Evolutionary conservation across 345 rosid genomes (phyloP), one percentile per base, ranked within the genome.

Genomic region (Salix dunnii): DNA sequence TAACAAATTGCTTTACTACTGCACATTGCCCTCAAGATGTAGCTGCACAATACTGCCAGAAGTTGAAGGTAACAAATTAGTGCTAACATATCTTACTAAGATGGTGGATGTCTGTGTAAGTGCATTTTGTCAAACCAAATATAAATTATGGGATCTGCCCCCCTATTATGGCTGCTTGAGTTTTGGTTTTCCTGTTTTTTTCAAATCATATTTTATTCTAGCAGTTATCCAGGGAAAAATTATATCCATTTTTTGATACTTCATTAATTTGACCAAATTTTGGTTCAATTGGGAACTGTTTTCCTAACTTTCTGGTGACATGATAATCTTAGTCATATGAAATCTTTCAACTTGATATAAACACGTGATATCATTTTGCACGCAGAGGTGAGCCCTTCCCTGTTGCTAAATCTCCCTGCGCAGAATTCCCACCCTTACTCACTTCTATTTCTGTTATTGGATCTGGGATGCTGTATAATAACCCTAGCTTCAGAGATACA

Each of bases 1-100:
- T 89, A 79, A 86, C 92, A 1, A 86, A 89, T 81, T 80, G 82
- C 70, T 86, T 93, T 76, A 82, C 86, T 53, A 76, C 92, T 25
- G 86, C 80, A 31, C 86, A 81, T 67, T 90, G 94, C 76, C 93
- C 91, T 66, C 94, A 73, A 74, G 89, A 90, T 82, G 81, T 92
- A 85, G 94, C 87, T 28, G 88, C 87, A 61, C 94, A 93, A 79
- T 93, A 90, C 76, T 83, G 97, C 83, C 94, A 91, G 78, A 93
- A 89, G 87, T 90, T 96, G 88, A 92, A 93, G 99, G 98, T 92
- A 85, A 70, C 43, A 53, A 38, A 6, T 42, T 40, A 20, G 33
- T 67, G 38, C 31, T 10, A 35, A 8, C 28, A 21, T 11, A 20
- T 14, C 62, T 58, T 58, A n/a, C 28, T 9, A 9, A 58, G 62